These are phyloP conservation scores for Babesia caballi DNA, from an alignment of 169 alveolate genomes.

Conservation along the genomic window DNA sequence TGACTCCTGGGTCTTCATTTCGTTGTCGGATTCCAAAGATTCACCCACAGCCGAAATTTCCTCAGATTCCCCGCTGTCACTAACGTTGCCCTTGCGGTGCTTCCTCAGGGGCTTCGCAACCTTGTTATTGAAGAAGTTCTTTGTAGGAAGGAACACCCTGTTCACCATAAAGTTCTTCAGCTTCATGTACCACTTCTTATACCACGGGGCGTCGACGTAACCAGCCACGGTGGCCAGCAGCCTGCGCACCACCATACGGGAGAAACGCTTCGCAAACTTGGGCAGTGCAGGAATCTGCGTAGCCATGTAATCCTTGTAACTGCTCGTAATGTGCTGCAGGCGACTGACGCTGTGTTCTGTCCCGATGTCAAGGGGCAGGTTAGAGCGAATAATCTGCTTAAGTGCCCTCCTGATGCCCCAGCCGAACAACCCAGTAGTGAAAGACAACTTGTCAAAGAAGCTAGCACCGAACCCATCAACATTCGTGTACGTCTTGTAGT, in stretches of 20 bases:
- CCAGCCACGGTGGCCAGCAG: not conserved
- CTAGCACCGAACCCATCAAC: not conserved
- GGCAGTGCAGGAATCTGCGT: slow-evolving; percentile 7
- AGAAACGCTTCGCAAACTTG: not conserved
- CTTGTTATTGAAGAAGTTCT: not conserved
- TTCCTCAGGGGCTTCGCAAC: not conserved
- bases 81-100: too few relatives aligned
- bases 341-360: not conserved
- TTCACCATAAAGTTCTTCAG: not conserved
- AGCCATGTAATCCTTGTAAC: slow-evolving; percentile 23
- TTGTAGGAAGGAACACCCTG: not conserved
- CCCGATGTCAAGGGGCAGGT: slow-evolving; percentile 2
- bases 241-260: not conserved
- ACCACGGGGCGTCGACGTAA: slow-evolving; percentile 7
- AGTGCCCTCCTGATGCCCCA: not conserved
- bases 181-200: slow-evolving; percentile 14
- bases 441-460: not conserved
- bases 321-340: not conserved
- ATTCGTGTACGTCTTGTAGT: slow-evolving; percentile 15
- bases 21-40: too few relatives aligned
- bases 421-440: not conserved
- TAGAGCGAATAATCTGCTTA: not conserved
- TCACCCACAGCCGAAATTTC: too few relatives aligned
- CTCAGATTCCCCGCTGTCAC: too few relatives aligned
- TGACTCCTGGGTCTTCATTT: too few relatives aligned